Evolutionary conservation across 2,329 filamentous ascomycete species (phyloP).

Genomic region (Falciphora oryzae): DNA sequence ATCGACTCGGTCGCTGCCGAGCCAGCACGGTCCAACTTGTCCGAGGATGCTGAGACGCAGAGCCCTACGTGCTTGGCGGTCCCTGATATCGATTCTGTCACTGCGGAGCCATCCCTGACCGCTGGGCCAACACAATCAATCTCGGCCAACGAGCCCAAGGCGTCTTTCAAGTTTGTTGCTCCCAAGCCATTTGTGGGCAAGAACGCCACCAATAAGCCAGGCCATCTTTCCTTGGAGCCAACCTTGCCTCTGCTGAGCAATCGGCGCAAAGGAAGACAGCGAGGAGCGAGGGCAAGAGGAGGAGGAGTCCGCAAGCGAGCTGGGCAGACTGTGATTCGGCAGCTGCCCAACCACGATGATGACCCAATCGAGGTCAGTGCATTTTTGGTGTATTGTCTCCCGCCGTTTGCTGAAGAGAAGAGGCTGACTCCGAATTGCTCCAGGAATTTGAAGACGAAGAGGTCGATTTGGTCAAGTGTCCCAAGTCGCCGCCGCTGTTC

Average conservation of each 20-base stretch:
- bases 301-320: conserved; percentile 16
- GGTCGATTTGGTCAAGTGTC: conserved; percentile 4
- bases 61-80: background rate
- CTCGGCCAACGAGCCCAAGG: conserved; percentile 12
- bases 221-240: background rate
- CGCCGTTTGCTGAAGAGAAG: background rate
- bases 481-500: conserved; percentile 19
- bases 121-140: background rate
- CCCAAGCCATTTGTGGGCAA: conserved; percentile 25
- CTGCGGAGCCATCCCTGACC: background rate
- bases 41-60: conserved; percentile 5
- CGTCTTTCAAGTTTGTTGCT: conserved; percentile 21
- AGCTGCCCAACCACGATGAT: conserved; percentile 23
- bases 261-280: conserved; percentile 3
- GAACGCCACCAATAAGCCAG: conserved; percentile 13
- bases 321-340: conserved; percentile 23
- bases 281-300: conserved; percentile 14
- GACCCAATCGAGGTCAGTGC: conserved; percentile 24
- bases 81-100: conserved; percentile 10
- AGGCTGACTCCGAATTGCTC: background rate
- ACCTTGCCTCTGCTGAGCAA: background rate
- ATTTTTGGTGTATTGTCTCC: background rate
- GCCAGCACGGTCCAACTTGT: conserved; percentile 7
- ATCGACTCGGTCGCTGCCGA: conserved; percentile 9
- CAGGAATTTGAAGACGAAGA: conserved; percentile 19